Base-by-base conservation (phyloP, 2,329 filamentous ascomycete genomes). In the Emmonsiellopsis sp. region DNA sequence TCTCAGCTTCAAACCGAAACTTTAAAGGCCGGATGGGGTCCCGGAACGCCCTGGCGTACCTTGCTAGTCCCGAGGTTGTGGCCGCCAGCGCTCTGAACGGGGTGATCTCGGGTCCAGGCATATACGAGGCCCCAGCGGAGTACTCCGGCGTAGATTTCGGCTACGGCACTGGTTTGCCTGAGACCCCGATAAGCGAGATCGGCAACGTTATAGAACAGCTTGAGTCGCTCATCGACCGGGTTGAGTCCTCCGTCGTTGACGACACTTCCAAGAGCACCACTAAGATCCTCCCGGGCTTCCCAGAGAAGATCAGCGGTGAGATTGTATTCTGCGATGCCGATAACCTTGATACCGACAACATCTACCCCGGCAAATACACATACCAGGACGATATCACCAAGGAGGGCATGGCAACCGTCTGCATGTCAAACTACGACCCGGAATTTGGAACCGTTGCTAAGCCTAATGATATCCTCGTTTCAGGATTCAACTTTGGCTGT, bases 361-460 rank as follows among this genome's bases (percentile, higher is more conserved):
- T 97, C 67, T 97, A 97, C 69, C 87, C 90, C 0, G 89, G 88
- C 4, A 90, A 91, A 66, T 90, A 89, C 69, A 96, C 91, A 0
- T 97, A 97, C 71, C 89, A 94, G 66, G 91, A 97, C 65, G 80
- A 87, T 62, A 78, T 97, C 1, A 73, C 86, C 0, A 75, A 72
- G 0, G 85, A 89, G 57, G 82, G 82, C 54, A 96, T 97, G 92
- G 89, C 89, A 0, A 76, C 87, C 59, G 90, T 91, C 0, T 91
- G 87, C 70, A 96, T 97, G 90, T 80, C 86, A 67, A 97, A 97
- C 77, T 97, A 95, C 72, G 92, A 97, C 66, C 72, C 79, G 0
- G 67, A 75, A 0, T 96, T 96, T 67, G 69, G 77, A 8, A 68
- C 72, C 1, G 75, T 84, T 37, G 84, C 86, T 45, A 79, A 79